These are phyloP conservation scores for Candida nitratophila DNA, from an alignment of 805 yeast genomes.

Conservation along the genomic window DNA sequence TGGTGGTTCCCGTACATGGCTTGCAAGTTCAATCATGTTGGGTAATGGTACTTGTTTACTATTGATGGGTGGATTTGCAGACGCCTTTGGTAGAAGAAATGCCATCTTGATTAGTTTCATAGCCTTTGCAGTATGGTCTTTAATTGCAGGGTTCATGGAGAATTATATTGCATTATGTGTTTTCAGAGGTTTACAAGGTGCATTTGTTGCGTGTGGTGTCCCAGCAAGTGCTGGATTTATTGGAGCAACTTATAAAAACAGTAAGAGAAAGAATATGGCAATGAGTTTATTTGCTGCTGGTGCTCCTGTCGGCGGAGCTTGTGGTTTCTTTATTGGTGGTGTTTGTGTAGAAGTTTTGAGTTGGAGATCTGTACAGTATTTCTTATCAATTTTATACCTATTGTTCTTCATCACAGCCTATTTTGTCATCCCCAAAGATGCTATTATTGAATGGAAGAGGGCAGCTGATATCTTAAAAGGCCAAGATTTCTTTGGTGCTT, in stretches of 20 bases:
- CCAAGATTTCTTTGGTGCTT: conserved; percentile 37
- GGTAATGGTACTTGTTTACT: conserved; percentile 37
- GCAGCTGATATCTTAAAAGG: conserved; percentile 17
- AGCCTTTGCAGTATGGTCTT: conserved; percentile 24
- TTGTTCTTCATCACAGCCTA: conserved; percentile 14
- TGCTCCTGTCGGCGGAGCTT: conserved; percentile 40
- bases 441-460: conserved; percentile 17
- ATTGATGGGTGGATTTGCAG: conserved; percentile 40
- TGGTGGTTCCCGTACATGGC: conserved; percentile 40
- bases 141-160: conserved; percentile 32
- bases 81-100: conserved; percentile 36
- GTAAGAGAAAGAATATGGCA: conserved; percentile 33
- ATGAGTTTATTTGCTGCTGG: conserved; percentile 39
- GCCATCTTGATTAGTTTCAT: conserved; percentile 29
- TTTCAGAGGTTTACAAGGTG: conserved; percentile 39
- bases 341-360: conserved; percentile 30
- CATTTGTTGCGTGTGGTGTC: conserved; percentile 34
- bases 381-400: conserved; percentile 31
- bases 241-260: conserved; percentile 33
- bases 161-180: conserved; percentile 30
- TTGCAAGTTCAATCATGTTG: conserved; percentile 31
- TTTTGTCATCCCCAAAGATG: conserved; percentile 31
- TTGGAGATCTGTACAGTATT: conserved; percentile 37
- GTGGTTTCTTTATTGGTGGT: conserved; percentile 38
- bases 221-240: conserved; percentile 43